A percentile compares a stretch with the other conserved stretches of the same genome.
These are phyloP conservation scores for Isatis tinctoria DNA, from an alignment of 345 rosid genomes.

Conservation along the genomic window DNA sequence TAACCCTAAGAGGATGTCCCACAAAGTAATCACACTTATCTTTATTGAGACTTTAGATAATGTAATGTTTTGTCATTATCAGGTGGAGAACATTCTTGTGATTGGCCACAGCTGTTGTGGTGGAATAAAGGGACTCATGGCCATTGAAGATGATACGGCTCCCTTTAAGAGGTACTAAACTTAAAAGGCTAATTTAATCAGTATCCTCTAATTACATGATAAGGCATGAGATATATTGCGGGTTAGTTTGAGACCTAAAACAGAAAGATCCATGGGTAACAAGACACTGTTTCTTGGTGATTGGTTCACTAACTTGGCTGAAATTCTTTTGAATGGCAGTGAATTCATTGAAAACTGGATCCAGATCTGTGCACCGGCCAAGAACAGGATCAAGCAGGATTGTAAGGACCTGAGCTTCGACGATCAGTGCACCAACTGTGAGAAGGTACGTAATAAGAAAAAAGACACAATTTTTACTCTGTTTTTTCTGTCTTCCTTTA, in stretches of 20 bases:
- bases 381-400: conserved; percentile 60
- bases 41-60: not conserved
- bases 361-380: conserved; percentile 69
- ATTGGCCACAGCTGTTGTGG: conserved; percentile 98
- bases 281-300: not conserved
- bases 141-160: conserved; percentile 32
- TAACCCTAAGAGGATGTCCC: not conserved
- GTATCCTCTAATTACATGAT: not conserved
- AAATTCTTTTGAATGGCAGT: conserved; percentile 36
- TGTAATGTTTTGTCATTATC: conserved; percentile 5
- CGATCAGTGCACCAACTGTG: conserved; percentile 78
- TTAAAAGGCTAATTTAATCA: not conserved
- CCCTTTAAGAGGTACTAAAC: conserved; percentile 24
- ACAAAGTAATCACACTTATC: not conserved
- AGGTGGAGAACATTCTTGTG: conserved; percentile 89
- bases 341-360: conserved; percentile 94
- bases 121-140: conserved; percentile 95
- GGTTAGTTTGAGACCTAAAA: not conserved
- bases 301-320: conserved; percentile 9
- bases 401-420: conserved; percentile 36
- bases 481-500: not conserved
- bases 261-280: not conserved
- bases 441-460: conserved; percentile 48
- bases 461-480: not conserved
- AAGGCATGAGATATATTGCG: not conserved